A percentile compares a stretch with the other conserved stretches of the same genome.
Conservation (phyloP, 2,329 filamentous ascomycete species). For the Pestalotiopsis sp. region DNA sequence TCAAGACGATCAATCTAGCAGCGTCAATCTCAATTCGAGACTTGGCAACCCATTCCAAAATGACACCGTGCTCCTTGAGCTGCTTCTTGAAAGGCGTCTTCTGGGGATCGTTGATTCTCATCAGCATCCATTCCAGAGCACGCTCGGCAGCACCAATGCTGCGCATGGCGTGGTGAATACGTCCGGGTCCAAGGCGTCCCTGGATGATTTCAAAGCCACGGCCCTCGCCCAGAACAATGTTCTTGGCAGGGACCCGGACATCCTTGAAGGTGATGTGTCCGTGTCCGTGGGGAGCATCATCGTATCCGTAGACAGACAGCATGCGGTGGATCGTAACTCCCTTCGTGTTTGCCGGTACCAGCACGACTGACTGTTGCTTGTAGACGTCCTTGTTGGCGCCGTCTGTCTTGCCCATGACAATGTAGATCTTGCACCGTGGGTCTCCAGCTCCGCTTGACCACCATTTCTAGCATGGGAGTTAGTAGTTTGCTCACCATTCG, state of each 20-base stretch:
- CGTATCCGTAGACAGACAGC: constrained; percentile 92
- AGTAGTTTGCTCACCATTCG: background rate
- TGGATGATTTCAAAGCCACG: constrained; percentile 98
- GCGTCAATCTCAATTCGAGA: constrained; percentile 94
- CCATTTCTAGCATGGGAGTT: constrained; percentile 74
- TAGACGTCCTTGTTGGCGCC: constrained; percentile 76
- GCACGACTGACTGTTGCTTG: constrained; percentile 88
- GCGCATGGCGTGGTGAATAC: constrained; percentile 98
- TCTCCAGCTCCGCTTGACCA: constrained; percentile 97
- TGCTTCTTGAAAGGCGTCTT: constrained; percentile 93
- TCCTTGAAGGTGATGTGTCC: constrained; percentile 89
- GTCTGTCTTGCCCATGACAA: constrained; percentile 95
- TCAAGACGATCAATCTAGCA: constrained; percentile 85
- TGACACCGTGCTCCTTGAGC: constrained; percentile 86
- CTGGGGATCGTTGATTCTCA: constrained; percentile 86
- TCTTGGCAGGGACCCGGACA: constrained; percentile 81
- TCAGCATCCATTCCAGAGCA: constrained; percentile 92
- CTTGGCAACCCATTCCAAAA: constrained; percentile 91
- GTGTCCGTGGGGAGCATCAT: constrained; percentile 98
- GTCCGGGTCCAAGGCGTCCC: constrained; percentile 89
- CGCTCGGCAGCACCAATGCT: constrained; percentile 88
- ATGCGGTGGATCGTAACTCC: constrained; percentile 94
- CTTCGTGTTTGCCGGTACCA: constrained; percentile 79
- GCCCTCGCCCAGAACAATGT: constrained; percentile 90
- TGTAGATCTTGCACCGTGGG: constrained; percentile 87